Conservation (phyloP, 176 grass and related monocot species). For the Triticum timopheevii region DNA sequence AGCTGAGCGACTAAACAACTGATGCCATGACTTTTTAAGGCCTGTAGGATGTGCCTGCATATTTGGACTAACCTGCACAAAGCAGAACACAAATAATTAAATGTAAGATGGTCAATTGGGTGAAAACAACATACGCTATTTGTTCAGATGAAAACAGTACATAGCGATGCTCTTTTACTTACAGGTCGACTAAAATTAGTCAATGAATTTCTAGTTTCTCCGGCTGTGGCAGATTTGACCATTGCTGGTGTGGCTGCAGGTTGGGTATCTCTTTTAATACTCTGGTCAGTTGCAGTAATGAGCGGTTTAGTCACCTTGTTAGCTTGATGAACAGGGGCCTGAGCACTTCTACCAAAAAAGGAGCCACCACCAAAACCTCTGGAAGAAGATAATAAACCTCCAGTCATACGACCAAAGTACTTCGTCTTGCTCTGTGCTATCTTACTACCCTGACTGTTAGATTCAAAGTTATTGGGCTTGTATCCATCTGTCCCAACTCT, state of each 20-base stretch:
- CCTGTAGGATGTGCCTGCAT: slow-evolving; percentile 47
- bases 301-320: slow-evolving; percentile 57
- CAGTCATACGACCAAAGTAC: slow-evolving; percentile 76
- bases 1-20: slow-evolving; percentile 71
- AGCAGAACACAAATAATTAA: slow-evolving; percentile 34
- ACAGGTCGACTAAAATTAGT: slow-evolving; percentile 57
- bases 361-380: slow-evolving; percentile 61
- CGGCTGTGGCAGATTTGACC: slow-evolving; percentile 43
- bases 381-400: slow-evolving; percentile 64
- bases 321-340: slow-evolving; percentile 40
- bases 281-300: slow-evolving; percentile 42
- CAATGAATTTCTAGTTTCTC: slow-evolving; percentile 52
- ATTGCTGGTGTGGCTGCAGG: slow-evolving; percentile 31
- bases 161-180: slow-evolving; percentile 44
- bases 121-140: slow-evolving; percentile 17
- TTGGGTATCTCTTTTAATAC: slow-evolving; percentile 66
- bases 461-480: slow-evolving; percentile 41
- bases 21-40: slow-evolving; percentile 87
- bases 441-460: slow-evolving; percentile 45
- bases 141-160: slow-evolving; percentile 13
- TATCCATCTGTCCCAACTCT: slow-evolving; percentile 39
- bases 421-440: slow-evolving; percentile 43
- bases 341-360: slow-evolving; percentile 76
- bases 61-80: slow-evolving; percentile 64
- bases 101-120: slow-evolving; percentile 17